Conservation (phyloP, 2,329 filamentous ascomycete species). For the Ophiosphaerella narmari region DNA sequence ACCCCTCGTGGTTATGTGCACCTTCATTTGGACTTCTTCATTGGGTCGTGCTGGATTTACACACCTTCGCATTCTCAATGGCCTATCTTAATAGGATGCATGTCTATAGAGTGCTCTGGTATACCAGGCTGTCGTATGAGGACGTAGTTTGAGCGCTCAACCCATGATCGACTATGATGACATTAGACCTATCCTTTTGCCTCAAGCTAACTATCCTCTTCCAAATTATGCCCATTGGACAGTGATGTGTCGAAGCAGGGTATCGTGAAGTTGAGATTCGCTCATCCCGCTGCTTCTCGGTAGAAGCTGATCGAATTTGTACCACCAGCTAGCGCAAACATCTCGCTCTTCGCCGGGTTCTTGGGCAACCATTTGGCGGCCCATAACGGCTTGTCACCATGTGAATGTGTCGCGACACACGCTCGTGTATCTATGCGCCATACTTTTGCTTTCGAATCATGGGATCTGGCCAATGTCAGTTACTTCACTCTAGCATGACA, state of each 20-base stretch:
- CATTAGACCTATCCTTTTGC: too few relatives aligned
- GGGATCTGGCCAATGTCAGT: constrained; percentile 56
- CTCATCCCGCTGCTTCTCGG: constrained; percentile 47
- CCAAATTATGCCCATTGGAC: too few relatives aligned
- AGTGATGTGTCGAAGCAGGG: not conserved
- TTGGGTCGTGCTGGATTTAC: too few relatives aligned
- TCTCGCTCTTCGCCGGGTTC: constrained; percentile 40
- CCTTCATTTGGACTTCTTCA: too few relatives aligned
- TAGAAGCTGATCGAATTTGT: constrained; percentile 46
- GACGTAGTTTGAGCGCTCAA: too few relatives aligned
- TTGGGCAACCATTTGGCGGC: constrained; percentile 47
- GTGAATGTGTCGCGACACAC: constrained; percentile 92
- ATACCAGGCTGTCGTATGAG: too few relatives aligned
- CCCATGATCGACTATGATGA: too few relatives aligned
- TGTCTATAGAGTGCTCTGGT: too few relatives aligned
- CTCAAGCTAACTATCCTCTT: too few relatives aligned
- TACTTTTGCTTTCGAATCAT: constrained; percentile 93
- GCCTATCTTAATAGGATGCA: too few relatives aligned
- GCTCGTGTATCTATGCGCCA: constrained; percentile 85
- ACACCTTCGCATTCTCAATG: too few relatives aligned
- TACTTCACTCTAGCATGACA: constrained; percentile 1
- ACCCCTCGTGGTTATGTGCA: too few relatives aligned
- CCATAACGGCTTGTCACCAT: constrained; percentile 64
- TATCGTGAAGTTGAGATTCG: not conserved
- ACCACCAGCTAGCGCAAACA: constrained; percentile 48